Conservation (phyloP, 139 green algal genomes). For the Nannochloris sp. region DNA sequence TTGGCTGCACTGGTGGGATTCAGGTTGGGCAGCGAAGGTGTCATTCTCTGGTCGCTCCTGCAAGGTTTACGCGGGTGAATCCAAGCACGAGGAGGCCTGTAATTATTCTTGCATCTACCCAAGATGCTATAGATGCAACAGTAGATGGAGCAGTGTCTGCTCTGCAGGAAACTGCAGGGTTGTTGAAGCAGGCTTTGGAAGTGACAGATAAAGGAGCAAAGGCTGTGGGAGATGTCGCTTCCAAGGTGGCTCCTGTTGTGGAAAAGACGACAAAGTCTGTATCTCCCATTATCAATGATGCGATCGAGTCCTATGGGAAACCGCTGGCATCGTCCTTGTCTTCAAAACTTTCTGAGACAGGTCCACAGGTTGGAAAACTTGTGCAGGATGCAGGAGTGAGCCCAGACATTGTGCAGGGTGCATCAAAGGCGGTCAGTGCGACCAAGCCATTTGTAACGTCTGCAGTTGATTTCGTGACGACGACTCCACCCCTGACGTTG, state of each 20-base stretch:
- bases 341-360: background rate
- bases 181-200: slow-evolving; percentile 24
- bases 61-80: too few relatives aligned
- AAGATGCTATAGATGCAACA: background rate
- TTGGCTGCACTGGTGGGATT: too few relatives aligned
- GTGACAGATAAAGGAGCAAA: slow-evolving; percentile 11
- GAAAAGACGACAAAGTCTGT: slow-evolving; percentile 36
- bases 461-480: slow-evolving; percentile 38
- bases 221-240: slow-evolving; percentile 13
- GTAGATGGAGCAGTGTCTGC: background rate
- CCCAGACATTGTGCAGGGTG: background rate
- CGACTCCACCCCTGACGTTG: slow-evolving; percentile 43
- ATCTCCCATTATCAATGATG: slow-evolving; percentile 29
- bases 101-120: too few relatives aligned
- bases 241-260: slow-evolving; percentile 44
- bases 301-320: slow-evolving; percentile 12
- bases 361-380: slow-evolving; percentile 3
- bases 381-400: slow-evolving; percentile 1
- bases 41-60: too few relatives aligned
- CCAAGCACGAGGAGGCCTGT: too few relatives aligned
- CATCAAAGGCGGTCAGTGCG: slow-evolving; percentile 4
- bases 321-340: slow-evolving; percentile 16
- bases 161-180: slow-evolving; percentile 6
- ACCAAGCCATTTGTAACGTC: slow-evolving; percentile 42
- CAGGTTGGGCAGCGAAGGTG: too few relatives aligned